Conservation (phyloP, 257 asterid genomes). For the Fraxinus cuspidata region DNA sequence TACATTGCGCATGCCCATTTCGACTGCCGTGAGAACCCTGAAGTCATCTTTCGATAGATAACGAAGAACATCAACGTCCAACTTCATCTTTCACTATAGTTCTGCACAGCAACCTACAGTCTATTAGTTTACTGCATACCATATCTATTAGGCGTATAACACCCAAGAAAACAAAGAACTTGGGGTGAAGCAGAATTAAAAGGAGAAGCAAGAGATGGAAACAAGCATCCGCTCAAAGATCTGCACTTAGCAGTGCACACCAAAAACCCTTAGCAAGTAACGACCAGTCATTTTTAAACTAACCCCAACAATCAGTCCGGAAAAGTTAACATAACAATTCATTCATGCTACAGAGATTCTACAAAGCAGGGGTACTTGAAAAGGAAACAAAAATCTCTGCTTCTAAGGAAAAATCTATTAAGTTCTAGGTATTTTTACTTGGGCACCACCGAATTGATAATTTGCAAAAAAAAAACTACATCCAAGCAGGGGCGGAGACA, state of each 20-base stretch:
- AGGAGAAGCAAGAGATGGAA: not conserved
- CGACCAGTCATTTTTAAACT: not conserved
- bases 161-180: not conserved
- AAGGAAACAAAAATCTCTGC: too few species aligned
- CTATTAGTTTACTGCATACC: not conserved
- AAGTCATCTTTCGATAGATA: conserved; percentile 90
- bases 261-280: not conserved
- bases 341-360: too few species aligned
- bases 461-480: too few species aligned
- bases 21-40: conserved; percentile 94
- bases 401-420: too few species aligned
- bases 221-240: not conserved
- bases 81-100: conserved; percentile 55
- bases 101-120: not conserved
- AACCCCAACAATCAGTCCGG: too few species aligned
- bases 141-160: not conserved
- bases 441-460: too few species aligned
- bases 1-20: conserved; percentile 97
- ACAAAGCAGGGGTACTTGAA: too few species aligned
- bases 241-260: not conserved
- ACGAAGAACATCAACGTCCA: conserved; percentile 78
- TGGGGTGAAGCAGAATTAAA: not conserved
- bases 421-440: too few species aligned
- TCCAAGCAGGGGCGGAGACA: too few species aligned
- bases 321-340: not conserved